Conservation (phyloP, 192 early-diverging fungal species). For the Thamnidium elegans region DNA sequence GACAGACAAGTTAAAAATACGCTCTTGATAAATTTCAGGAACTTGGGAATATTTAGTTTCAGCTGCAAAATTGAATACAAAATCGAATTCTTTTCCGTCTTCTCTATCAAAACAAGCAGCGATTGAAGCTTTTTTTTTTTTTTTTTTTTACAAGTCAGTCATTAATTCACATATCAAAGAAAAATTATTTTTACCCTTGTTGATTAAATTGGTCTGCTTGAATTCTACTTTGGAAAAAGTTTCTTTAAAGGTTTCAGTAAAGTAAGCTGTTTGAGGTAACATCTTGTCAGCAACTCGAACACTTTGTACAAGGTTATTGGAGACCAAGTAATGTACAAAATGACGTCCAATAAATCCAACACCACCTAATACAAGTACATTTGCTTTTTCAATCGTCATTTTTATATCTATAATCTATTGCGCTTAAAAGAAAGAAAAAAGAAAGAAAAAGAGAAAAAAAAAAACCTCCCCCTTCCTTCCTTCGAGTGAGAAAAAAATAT, state of each 20-base stretch:
- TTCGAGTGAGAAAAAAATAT: too few relatives aligned
- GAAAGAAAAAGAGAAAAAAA: too few relatives aligned
- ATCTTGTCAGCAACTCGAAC: constrained; percentile 82
- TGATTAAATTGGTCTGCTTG: constrained; percentile 73
- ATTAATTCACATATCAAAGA: constrained; percentile 9
- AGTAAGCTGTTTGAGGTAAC: constrained; percentile 75
- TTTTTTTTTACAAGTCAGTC: constrained; percentile 28
- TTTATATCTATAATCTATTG: not conserved
- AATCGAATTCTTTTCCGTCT: constrained; percentile 76
- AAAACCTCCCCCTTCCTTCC: too few relatives aligned
- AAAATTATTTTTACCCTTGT: constrained; percentile 52
- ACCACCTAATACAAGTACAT: constrained; percentile 77
- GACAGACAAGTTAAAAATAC: constrained; percentile 67
- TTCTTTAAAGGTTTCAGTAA: constrained; percentile 57
- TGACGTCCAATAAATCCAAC: constrained; percentile 85
- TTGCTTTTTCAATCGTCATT: constrained; percentile 32
- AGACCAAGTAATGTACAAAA: constrained; percentile 66
- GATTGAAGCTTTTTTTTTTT: constrained; percentile 60
- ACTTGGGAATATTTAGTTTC: constrained; percentile 92
- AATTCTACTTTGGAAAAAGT: constrained; percentile 77
- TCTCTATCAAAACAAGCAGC: constrained; percentile 69
- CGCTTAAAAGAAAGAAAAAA: too few relatives aligned
- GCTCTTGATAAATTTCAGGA: constrained; percentile 79
- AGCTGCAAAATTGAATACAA: constrained; percentile 92
- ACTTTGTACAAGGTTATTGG: constrained; percentile 57